Evolutionary conservation across 106 monocot species (phyloP), one percentile per base, ranked within the genome.

Genomic region (Platanthera guangdongensis): DNA sequence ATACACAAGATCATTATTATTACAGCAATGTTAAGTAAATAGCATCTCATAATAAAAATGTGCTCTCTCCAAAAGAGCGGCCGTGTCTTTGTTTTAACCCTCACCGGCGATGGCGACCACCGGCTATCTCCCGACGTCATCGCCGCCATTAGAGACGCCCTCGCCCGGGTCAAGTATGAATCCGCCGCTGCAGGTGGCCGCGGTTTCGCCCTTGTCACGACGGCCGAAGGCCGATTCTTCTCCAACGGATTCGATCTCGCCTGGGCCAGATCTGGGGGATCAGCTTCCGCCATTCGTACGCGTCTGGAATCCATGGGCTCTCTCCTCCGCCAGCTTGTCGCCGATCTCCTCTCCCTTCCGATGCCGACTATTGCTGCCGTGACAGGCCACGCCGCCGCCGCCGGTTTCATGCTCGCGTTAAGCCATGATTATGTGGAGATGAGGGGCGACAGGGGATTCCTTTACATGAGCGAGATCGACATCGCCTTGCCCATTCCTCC

Each of bases 401-500:
- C 80, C 49, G 91, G 89, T 8, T 76, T 81, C 78, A 57, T 77
- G 30, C 80, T 95, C n/a, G 94, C 83, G 4, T 71, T 91, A 28
- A 51, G 51, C 57, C 92, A 89, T 80, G 95, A 95, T 78, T 84
- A 88, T 82, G 76, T 90, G 51, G 28, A 87, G 22, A 95, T 92
- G 95, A 67, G 92, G 28, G 76, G 50, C 14, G 90, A 92, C 50
- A 81, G 87, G 14, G 95, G 90, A 15, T 86, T 95, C 79, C 64
- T 95, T 62, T 95, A 90, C 92, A 85, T 95, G 92, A 88, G 90
- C 81, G 95, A 95, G 87, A 51, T 89, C 22, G 88, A 92, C 49
- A 54, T 83, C 12, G 87, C 87, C 18, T 2, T 90, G 2, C 84
- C 86, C 8, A 74, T 95, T 50, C 79, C 83, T 45, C 74, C 79